Evolutionary conservation across 2,329 filamentous ascomycete species (phyloP).

Genomic region (Colletotrichum tropicale): DNA sequence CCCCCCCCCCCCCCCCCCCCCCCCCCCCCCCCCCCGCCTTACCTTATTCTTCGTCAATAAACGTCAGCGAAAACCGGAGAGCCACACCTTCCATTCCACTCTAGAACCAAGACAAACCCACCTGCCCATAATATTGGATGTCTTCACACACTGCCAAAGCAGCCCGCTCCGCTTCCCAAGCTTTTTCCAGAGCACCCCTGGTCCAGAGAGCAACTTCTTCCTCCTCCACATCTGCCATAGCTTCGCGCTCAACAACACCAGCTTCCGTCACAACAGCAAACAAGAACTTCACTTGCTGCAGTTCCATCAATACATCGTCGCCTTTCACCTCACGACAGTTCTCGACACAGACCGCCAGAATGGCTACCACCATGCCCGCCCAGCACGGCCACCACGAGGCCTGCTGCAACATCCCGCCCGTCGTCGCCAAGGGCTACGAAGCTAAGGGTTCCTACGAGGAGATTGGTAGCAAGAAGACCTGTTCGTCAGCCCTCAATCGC

Average conservation of each 20-base stretch:
- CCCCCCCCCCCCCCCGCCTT: not conserved
- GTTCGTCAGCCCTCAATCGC: constrained; percentile 26
- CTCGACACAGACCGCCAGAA: constrained; percentile 26
- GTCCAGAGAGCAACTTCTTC: not conserved
- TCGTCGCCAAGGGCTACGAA: constrained; percentile 59
- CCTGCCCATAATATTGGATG: not conserved
- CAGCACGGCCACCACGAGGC: constrained; percentile 58
- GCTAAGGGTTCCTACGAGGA: constrained; percentile 61
- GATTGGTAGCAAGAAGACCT: constrained; percentile 60
- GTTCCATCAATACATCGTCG: not conserved
- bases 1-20: not conserved
- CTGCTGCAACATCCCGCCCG: constrained; percentile 64
- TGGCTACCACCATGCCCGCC: constrained; percentile 54
- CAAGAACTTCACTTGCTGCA: not conserved
- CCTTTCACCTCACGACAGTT: not conserved
- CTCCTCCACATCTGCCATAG: not conserved
- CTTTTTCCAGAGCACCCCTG: not conserved
- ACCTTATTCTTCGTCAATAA: not conserved
- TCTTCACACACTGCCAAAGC: not conserved
- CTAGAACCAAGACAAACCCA: not conserved
- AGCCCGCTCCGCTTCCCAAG: constrained; percentile 5
- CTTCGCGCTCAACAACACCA: not conserved
- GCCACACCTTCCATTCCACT: not conserved
- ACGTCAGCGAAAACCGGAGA: not conserved
- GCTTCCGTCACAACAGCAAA: not conserved